Evolutionary conservation across 768 basidiomycete species (phyloP).

Genomic region (Antrodiella citrinella): DNA sequence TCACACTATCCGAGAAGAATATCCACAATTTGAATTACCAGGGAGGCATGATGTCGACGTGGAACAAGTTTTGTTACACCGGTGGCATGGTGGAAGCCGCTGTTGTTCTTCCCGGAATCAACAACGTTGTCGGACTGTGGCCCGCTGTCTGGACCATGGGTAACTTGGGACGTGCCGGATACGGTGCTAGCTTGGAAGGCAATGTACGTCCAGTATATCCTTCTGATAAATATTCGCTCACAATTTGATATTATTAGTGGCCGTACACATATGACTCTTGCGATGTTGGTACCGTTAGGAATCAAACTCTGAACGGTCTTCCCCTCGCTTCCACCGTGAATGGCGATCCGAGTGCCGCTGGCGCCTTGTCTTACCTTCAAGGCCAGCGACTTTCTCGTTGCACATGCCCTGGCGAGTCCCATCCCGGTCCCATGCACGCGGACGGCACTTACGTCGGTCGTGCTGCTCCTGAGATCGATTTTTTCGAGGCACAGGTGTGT

Average conservation of each 20-base stretch:
- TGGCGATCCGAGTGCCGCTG: constrained; percentile 42
- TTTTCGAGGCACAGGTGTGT: constrained; percentile 74
- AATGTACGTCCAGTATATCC: constrained; percentile 46
- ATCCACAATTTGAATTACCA: constrained; percentile 36
- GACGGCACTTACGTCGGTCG: constrained; percentile 79
- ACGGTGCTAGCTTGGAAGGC: constrained; percentile 81
- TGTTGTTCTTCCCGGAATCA: constrained; percentile 63
- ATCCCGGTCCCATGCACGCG: constrained; percentile 71
- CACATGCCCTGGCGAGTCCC: constrained; percentile 74
- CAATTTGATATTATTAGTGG: constrained; percentile 39
- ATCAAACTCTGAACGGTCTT: constrained; percentile 67
- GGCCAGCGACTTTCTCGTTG: constrained; percentile 86
- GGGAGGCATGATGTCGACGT: constrained; percentile 41
- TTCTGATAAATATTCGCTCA: constrained; percentile 1
- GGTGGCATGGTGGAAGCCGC: constrained; percentile 66
- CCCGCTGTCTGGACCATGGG: constrained; percentile 53
- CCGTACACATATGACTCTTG: constrained; percentile 81
- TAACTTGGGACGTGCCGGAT: constrained; percentile 84
- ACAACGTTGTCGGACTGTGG: constrained; percentile 40
- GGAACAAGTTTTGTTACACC: constrained; percentile 90
- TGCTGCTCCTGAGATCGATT: constrained; percentile 83
- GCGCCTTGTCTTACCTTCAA: constrained; percentile 56
- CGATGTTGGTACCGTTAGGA: constrained; percentile 48
- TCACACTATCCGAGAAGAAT: constrained; percentile 48
- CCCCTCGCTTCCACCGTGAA: constrained; percentile 54